A percentile compares a stretch with the other conserved stretches of the same genome.
Evolutionary conservation across 1,139 yeast genomes (phyloP).

Genomic region (Candida tunisiensis): DNA sequence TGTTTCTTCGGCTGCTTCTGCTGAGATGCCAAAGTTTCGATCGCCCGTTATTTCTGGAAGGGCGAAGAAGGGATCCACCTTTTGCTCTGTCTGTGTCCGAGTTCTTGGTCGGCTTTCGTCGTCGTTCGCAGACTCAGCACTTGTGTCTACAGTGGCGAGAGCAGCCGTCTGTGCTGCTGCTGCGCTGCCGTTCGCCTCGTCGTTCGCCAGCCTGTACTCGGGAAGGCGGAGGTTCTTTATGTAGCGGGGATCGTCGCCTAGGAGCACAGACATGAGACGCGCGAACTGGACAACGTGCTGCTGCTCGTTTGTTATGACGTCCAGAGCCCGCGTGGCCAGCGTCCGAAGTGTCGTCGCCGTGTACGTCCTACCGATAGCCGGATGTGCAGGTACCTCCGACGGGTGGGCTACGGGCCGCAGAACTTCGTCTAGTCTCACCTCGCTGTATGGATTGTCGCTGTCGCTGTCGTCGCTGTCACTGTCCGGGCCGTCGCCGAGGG

Average conservation of each 20-base stretch:
- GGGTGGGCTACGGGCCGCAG: conserved; percentile 71
- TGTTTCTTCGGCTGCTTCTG: conserved; percentile 43
- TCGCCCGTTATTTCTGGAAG: conserved; percentile 35
- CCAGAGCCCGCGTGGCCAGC: conserved; percentile 56
- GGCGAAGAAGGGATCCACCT: conserved; percentile 47
- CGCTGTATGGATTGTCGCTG: conserved; percentile 22
- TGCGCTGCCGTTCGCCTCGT: conserved; percentile 5
- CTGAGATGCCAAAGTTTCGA: conserved; percentile 26
- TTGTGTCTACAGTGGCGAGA: not conserved
- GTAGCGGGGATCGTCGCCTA: conserved; percentile 75
- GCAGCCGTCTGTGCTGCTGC: conserved; percentile 1
- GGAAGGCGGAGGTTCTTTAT: conserved; percentile 44
- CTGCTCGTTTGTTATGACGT: conserved; percentile 68
- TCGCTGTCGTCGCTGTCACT: conserved; percentile 12
- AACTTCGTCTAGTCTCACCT: conserved; percentile 33
- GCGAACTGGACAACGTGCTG: conserved; percentile 52
- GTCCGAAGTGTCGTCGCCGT: conserved; percentile 30
- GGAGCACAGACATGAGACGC: conserved; percentile 54
- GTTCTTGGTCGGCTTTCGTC: conserved; percentile 15
- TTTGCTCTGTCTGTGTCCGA: conserved; percentile 17
- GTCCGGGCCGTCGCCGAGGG: conserved; percentile 10
- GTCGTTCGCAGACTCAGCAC: no score
- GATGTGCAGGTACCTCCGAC: conserved; percentile 58
- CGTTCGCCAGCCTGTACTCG: conserved; percentile 32
- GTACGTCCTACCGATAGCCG: conserved; percentile 52